Conservation (phyloP, 768 basidiomycete species). For the Leucocoprinus sp. region DNA sequence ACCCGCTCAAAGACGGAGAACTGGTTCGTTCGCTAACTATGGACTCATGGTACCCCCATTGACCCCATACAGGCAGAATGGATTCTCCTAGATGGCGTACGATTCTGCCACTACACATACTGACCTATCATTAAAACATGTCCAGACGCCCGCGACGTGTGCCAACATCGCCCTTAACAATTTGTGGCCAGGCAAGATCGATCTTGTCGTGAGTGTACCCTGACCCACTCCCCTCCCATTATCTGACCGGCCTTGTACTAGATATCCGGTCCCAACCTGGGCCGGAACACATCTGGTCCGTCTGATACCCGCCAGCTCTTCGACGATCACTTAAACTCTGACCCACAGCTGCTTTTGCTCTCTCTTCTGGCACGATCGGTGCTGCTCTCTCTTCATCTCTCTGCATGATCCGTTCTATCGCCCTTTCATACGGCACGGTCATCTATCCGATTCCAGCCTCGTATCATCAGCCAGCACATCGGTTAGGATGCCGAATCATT, state of each 20-base stretch:
- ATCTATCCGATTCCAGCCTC: slow-evolving; percentile 53
- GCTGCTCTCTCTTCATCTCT: slow-evolving; percentile 79
- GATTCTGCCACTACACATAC: slow-evolving; percentile 14
- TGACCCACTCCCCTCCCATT: not conserved
- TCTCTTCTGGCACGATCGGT: slow-evolving; percentile 90
- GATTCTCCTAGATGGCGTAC: slow-evolving; percentile 82
- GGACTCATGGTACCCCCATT: not conserved
- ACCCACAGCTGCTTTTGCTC: slow-evolving; percentile 65
- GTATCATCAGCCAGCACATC: slow-evolving; percentile 65
- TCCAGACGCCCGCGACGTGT: slow-evolving; percentile 84
- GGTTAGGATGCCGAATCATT: slow-evolving; percentile 59
- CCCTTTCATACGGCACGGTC: slow-evolving; percentile 82
- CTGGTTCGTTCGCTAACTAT: slow-evolving; percentile 29
- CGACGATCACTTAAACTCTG: slow-evolving; percentile 10
- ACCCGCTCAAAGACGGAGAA: slow-evolving; percentile 71
- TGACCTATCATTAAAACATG: slow-evolving; percentile 3
- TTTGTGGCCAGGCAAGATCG: slow-evolving; percentile 74
- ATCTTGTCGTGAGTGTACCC: slow-evolving; percentile 68
- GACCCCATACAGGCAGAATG: slow-evolving; percentile 54
- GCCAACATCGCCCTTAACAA: slow-evolving; percentile 89
- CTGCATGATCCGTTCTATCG: slow-evolving; percentile 67
- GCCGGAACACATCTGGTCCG: slow-evolving; percentile 75
- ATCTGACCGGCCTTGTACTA: slow-evolving; percentile 18
- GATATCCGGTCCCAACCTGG: slow-evolving; percentile 84
- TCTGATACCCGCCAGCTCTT: slow-evolving; percentile 8